These are phyloP conservation scores for Populus trichocarpa DNA, from an alignment of 441 rosid species.

Conservation along the genomic window DNA sequence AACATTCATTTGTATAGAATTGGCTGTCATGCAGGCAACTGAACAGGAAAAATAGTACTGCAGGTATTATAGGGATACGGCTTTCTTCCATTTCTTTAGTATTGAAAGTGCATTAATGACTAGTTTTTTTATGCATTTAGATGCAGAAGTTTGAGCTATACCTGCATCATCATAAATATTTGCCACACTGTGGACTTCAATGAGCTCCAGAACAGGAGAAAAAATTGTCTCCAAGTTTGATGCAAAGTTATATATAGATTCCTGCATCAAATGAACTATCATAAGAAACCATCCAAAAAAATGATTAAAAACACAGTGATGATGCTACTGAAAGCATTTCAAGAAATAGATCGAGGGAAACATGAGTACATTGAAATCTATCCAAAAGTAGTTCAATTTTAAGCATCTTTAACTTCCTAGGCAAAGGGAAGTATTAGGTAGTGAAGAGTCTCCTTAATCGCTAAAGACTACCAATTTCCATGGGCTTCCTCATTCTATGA, in stretches of 20 bases:
- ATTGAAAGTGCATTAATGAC: background rate
- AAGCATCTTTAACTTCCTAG: background rate
- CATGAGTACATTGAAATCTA: background rate
- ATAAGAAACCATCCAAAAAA: background rate
- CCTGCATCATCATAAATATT: conserved; percentile 38
- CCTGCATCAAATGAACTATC: conserved; percentile 36
- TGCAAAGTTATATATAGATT: conserved; percentile 30
- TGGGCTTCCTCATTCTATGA: background rate
- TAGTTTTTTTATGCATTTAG: background rate
- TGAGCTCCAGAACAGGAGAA: conserved; percentile 57
- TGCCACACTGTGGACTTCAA: conserved; percentile 30
- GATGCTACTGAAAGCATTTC: conserved; percentile 1
- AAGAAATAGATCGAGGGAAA: background rate
- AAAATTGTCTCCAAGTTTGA: conserved; percentile 56
- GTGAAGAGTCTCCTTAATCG: background rate
- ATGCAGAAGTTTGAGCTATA: conserved; percentile 10
- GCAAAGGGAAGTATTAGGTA: background rate
- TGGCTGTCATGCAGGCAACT: background rate
- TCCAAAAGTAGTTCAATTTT: background rate
- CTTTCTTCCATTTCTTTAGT: background rate
- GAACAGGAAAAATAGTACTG: background rate
- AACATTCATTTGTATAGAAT: background rate
- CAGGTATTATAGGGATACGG: background rate
- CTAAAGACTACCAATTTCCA: background rate
- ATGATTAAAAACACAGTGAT: background rate